Base-by-base conservation (phyloP, 2,329 filamentous ascomycete species). In the Curvularia sp. region DNA sequence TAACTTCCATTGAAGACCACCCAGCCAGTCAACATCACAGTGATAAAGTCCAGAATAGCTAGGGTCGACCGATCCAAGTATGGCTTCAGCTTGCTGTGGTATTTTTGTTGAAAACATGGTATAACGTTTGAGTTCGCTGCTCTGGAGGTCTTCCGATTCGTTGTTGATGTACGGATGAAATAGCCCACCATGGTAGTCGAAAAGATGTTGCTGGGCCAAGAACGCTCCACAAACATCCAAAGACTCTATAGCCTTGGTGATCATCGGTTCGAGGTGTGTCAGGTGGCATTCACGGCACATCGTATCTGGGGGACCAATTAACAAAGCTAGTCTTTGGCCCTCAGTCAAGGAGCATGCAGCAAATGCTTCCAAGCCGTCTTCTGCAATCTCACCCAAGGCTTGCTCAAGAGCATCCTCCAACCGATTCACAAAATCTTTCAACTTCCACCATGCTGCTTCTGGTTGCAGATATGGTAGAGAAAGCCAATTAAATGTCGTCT, bases 1-100 rank as follows among this genome's bases (percentile, higher is more conserved):
- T 7, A 9, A 8, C 1, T 35, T 7, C 7, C 5, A 48, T 0
- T 24, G 5, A 4, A 24, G 3, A 8, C 2, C 7, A 2, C 1
- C 13, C 6, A 26, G 6, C 1, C 13, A 8, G 8, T 12, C 5
- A 13, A 3, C 12, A 33, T 52, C 49, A 7, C 3, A 4, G 20
- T 35, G 18, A 2, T 10, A 53, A 13, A 53, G 18, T 12, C 28
- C 41, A n/a, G 1, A 3, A 5, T 15, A 8, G 8, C 13, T 2
- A 1, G 4, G 4, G 2, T n/a, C 28, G 8, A 33, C 8, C 4
- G 49, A 35, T 4, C 15, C 39, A 10, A 44, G 12, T 1, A 44
- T 5, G 26, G 10, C 13, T 13, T 39, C 30, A 8, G 30, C 30
- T 43, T 26, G 28, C 13, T 20, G 15, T 6, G 3, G 39, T n/a